A percentile compares a stretch with the other conserved stretches of the same genome.
Evolutionary conservation across 2,329 filamentous ascomycete species (phyloP).

Genomic region (Cadophora malorum): DNA sequence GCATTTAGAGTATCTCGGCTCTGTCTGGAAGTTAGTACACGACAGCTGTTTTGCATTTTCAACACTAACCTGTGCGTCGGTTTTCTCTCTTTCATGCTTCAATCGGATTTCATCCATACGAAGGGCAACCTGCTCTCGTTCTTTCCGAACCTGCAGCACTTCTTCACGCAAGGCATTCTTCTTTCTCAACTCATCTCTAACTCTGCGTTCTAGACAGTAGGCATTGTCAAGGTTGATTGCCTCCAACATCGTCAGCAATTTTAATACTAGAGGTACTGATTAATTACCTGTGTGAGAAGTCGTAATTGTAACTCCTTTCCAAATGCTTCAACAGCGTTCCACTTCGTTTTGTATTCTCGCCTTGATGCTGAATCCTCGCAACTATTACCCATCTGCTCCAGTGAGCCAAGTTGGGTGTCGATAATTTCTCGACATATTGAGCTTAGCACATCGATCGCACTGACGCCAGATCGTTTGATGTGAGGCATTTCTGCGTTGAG

Average conservation of each 20-base stretch:
- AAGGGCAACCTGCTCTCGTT: constrained; percentile 66
- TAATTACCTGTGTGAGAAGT: constrained; percentile 64
- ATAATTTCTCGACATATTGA: constrained; percentile 68
- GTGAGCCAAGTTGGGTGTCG: constrained; percentile 54
- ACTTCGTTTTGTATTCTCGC: constrained; percentile 62
- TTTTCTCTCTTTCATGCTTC: constrained; percentile 62
- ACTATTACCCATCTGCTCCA: constrained; percentile 52
- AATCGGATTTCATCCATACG: constrained; percentile 68
- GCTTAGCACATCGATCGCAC: constrained; percentile 65
- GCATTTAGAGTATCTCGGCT: constrained; percentile 59
- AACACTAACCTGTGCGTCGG: constrained; percentile 56
- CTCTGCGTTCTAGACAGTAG: constrained; percentile 62
- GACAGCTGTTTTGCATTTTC: background rate
- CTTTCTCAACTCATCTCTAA: constrained; percentile 62
- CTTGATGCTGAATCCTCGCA: constrained; percentile 54
- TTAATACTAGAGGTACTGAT: constrained; percentile 22
- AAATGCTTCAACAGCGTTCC: constrained; percentile 63
- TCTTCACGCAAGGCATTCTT: constrained; percentile 63
- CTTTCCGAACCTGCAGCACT: constrained; percentile 63
- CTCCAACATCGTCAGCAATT: constrained; percentile 43
- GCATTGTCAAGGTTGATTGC: constrained; percentile 66
- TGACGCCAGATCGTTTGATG: constrained; percentile 61
- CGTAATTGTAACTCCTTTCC: constrained; percentile 61
- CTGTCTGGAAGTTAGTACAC: constrained; percentile 32
- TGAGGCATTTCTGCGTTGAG: constrained; percentile 60